Conservation (phyloP, 352 stramenopile genomes). For the Globisporangium sylvaticum region DNA sequence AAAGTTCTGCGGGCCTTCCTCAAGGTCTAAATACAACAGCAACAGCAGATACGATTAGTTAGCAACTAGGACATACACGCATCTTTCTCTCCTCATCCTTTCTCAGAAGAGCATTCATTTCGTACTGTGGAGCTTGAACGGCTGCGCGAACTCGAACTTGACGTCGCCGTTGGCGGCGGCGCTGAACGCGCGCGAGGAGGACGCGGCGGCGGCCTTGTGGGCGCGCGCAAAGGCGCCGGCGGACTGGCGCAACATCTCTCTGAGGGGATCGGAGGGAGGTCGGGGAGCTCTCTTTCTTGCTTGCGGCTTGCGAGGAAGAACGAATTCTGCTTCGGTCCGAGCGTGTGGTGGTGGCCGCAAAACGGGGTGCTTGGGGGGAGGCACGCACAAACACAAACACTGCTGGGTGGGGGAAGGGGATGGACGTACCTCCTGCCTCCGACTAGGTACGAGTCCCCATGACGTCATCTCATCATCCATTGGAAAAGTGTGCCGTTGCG, state of each 20-base stretch:
- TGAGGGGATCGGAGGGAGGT: not conserved
- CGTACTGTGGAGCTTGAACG: slow-evolving; percentile 83
- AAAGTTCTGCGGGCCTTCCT: slow-evolving; percentile 54
- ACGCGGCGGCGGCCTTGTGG: slow-evolving; percentile 20
- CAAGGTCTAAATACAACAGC: slow-evolving; percentile 39
- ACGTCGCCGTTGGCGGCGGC: slow-evolving; percentile 40
- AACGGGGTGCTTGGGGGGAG: slow-evolving; percentile 13
- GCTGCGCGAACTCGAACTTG: slow-evolving; percentile 64
- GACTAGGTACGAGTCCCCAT: not conserved
- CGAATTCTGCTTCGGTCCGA: slow-evolving; percentile 15
- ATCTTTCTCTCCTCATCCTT: no score
- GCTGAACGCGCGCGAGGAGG: slow-evolving; percentile 52
- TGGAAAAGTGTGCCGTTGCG: not conserved
- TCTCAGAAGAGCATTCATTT: not conserved
- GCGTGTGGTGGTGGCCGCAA: slow-evolving; percentile 8
- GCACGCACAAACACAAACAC: no score
- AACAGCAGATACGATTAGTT: not conserved
- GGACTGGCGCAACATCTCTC: slow-evolving; percentile 61
- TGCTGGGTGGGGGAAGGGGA: not conserved
- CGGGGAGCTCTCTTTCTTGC: slow-evolving; percentile 4
- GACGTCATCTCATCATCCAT: slow-evolving; percentile 15
- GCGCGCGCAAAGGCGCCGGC: slow-evolving; percentile 35
- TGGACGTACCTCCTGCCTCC: not conserved
- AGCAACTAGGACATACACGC: not conserved
- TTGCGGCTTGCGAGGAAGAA: slow-evolving; percentile 10